Base-by-base conservation (phyloP, 2,329 filamentous ascomycete genomes). In the Colletotrichum agaves region DNA sequence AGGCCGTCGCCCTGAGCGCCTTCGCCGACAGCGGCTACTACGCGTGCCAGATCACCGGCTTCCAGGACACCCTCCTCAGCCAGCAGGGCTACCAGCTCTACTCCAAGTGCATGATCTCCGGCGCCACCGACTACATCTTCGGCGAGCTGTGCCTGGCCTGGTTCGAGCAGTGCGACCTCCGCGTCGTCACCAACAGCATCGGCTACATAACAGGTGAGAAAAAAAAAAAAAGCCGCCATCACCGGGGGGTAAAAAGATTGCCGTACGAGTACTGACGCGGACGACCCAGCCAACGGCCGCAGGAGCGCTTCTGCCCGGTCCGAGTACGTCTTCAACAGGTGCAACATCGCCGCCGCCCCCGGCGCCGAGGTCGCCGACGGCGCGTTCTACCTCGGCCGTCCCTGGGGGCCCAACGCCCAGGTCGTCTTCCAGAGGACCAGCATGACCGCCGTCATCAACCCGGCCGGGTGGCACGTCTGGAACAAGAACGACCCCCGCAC, bases 381-480 rank as follows among this genome's bases (percentile, higher is more conserved):
- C 0, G 76, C 78, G 0, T 84, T 79, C 69, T 84, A 83, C 66
- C 80, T 86, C 1, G 84, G 84, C 4, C 78, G 84, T 4, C 84
- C 84, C 0, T 86, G 84, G 83, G 72, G 78, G 6, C 73, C 77
- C 27, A 84, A 81, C 61, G 78, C 84, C 0, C 79, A 82, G 4
- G 83, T 85, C 6, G 79, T 83, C 5, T 84, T 84, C 75, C 83
- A 86, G 71, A 73, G 81, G 57, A 85, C 84, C 0, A 74, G 74
- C 35, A 78, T 91, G 76, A 81, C 80, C 8, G 76, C 78, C 23
- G 86, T 90, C 19, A 83, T 91, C 72, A 89, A 90, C 72, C 67
- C 80, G 2, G 83, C 83, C 0, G 89, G 89, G 0, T 91, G 89
- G 88, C 75, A 72, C 2, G 73, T 79, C 31, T 91, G 89, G 89